A percentile compares a stretch with the other conserved stretches of the same genome.
These are phyloP conservation scores for Tulasnella sp. DNA, from an alignment of 768 basidiomycete genomes.

Conservation along the genomic window DNA sequence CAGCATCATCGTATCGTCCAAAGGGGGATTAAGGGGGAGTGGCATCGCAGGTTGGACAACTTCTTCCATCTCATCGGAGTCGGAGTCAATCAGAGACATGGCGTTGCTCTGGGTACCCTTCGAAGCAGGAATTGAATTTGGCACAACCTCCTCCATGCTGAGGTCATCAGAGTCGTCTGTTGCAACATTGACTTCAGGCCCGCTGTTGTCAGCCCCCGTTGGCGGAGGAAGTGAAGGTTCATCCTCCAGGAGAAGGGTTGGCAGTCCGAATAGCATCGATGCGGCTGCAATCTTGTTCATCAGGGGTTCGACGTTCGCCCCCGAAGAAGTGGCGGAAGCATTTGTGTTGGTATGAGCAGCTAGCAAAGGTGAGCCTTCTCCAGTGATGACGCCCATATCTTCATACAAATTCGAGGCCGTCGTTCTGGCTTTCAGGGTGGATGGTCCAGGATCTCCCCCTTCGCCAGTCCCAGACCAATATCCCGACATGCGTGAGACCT, in stretches of 20 bases:
- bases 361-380: too few relatives aligned
- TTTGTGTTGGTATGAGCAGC: not conserved
- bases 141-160: conserved; percentile 12
- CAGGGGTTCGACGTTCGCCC: not conserved
- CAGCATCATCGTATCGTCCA: too few relatives aligned
- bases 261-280: conserved; percentile 10
- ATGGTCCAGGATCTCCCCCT: too few relatives aligned
- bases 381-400: too few relatives aligned
- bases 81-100: conserved; percentile 2
- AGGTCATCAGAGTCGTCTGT: conserved; percentile 13
- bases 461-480: too few relatives aligned
- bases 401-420: too few relatives aligned
- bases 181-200: not conserved
- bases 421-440: too few relatives aligned
- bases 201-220: too few relatives aligned
- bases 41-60: conserved; percentile 16
- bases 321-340: not conserved
- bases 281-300: conserved; percentile 9
- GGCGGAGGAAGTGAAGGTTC: too few relatives aligned
- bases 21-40: too few relatives aligned
- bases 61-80: conserved; percentile 32
- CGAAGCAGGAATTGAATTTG: not conserved
- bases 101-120: not conserved
- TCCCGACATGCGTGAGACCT: too few relatives aligned
- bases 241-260: too few relatives aligned